phyloP scores from a whole-genome alignment of 2,329 filamentous ascomycete genomes.

The Pseudocercospora fuligena region DNA sequence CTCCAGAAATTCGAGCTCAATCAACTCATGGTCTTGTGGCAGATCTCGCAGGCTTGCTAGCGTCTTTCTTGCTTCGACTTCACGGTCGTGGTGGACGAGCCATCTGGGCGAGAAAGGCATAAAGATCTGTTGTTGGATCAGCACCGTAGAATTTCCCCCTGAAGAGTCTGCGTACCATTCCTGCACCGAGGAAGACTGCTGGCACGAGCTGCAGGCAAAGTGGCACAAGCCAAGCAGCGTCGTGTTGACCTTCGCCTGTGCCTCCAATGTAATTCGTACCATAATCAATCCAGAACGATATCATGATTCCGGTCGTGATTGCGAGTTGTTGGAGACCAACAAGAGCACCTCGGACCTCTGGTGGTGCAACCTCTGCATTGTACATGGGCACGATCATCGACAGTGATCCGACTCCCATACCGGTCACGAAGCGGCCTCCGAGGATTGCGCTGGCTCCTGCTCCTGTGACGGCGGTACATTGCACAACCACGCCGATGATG shows the following conservation, averaged over 20 bases:
- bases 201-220: slow-evolving; percentile 73
- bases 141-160: background rate
- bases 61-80: slow-evolving; percentile 67
- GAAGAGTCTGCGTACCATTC: slow-evolving; percentile 59
- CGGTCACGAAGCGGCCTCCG: slow-evolving; percentile 72
- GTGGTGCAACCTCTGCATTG: slow-evolving; percentile 57
- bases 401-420: slow-evolving; percentile 69
- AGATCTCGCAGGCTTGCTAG: slow-evolving; percentile 69
- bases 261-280: slow-evolving; percentile 56
- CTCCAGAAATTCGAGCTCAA: slow-evolving; percentile 79
- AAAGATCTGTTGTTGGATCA: slow-evolving; percentile 41
- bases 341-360: slow-evolving; percentile 69
- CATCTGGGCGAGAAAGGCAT: slow-evolving; percentile 81
- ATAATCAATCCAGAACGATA: slow-evolving; percentile 51
- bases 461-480: slow-evolving; percentile 62
- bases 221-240: slow-evolving; percentile 75
- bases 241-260: slow-evolving; percentile 60
- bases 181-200: slow-evolving; percentile 67
- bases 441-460: slow-evolving; percentile 66
- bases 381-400: slow-evolving; percentile 63
- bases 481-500: slow-evolving; percentile 71
- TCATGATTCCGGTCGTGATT: slow-evolving; percentile 61
- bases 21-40: slow-evolving; percentile 65
- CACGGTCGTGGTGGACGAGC: slow-evolving; percentile 72
- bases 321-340: slow-evolving; percentile 69